phyloP scores from a whole-genome alignment of 306 rosid species.

The Begonia masoniana region DNA sequence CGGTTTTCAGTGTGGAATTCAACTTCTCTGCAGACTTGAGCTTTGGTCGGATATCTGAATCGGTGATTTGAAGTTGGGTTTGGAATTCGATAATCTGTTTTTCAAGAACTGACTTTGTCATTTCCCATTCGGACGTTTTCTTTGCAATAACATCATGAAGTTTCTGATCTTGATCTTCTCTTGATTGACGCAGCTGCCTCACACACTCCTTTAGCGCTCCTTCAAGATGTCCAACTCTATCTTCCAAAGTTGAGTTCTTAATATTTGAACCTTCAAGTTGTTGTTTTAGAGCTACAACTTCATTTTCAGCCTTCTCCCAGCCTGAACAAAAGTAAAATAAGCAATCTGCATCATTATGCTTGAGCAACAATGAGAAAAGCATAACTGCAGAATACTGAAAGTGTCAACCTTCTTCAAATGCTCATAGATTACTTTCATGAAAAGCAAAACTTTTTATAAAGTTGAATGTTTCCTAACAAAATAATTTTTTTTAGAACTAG shows the following conservation, averaged over 20 bases:
- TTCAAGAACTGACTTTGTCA: constrained; percentile 39
- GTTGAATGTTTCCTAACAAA: too few species aligned
- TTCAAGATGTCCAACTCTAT: constrained; percentile 67
- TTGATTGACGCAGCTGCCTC: constrained; percentile 71
- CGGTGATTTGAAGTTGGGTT: constrained; percentile 34
- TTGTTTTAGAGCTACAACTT: constrained; percentile 34
- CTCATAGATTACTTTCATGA: too few species aligned
- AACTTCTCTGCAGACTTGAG: constrained; percentile 39
- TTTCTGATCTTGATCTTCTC: constrained; percentile 60
- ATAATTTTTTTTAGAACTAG: too few species aligned
- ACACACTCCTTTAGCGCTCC: constrained; percentile 76
- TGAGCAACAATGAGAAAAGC: too few species aligned
- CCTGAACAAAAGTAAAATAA: constrained; percentile 18
- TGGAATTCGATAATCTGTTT: constrained; percentile 39
- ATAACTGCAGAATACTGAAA: too few species aligned
- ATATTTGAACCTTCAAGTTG: constrained; percentile 48
- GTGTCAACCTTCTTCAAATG: too few species aligned
- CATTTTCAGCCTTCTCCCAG: constrained; percentile 82
- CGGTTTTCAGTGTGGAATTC: constrained; percentile 35
- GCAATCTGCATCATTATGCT: too few species aligned
- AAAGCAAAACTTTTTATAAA: too few species aligned
- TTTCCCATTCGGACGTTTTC: constrained; percentile 41
- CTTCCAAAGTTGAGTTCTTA: constrained; percentile 46
- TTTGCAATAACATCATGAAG: constrained; percentile 28
- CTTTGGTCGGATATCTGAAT: constrained; percentile 25